Base-by-base conservation (phyloP, 163 green algal species). In the Scenedesmus sp. region DNA sequence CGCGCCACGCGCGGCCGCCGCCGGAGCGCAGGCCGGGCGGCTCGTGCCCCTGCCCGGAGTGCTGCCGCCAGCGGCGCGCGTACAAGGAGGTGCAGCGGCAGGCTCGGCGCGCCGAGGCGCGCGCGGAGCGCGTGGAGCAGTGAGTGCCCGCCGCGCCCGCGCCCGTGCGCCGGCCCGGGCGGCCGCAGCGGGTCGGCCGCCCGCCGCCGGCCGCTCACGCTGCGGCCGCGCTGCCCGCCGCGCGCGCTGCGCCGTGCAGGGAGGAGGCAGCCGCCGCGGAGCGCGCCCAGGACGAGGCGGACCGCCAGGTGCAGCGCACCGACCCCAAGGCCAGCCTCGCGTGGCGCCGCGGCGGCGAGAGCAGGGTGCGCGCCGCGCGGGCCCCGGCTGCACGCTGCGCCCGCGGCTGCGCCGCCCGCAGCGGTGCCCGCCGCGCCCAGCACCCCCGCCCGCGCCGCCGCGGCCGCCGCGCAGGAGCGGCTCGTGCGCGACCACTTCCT, bases 401-500 rank as follows among this genome's bases (percentile, higher is more conserved):
- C n/a, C n/a, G n/a, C n/a, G n/a, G n/a, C n/a, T n/a, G n/a, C n/a
- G n/a, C n/a, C n/a, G n/a, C n/a, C n/a, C n/a, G n/a, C n/a, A n/a
- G n/a, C n/a, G n/a, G n/a, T n/a, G n/a, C n/a, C n/a, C n/a, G n/a
- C n/a, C n/a, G n/a, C n/a, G n/a, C n/a, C n/a, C n/a, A n/a, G n/a
- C n/a, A n/a, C n/a, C n/a, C n/a, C n/a, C 44, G 22, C 6, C 48
- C 20, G n/a, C 63, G 28, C 14, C 24, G 18, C 42, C 24, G 15
- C 11, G 36, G 29, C 10, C 56, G 29, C 22, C n/a, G 63, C 29
- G 56, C 71, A 80, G 71, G 71, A 80, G 71, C 26, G 28, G 1
- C 11, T 80, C 3, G 45, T 80, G 24, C 71, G 71, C 58, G 58
- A 80, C 29, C 71, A 80, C 45, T 80, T 80, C 17, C 58, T 80